Conservation (phyloP, 129 eudicot species). For the Logfia minima region DNA sequence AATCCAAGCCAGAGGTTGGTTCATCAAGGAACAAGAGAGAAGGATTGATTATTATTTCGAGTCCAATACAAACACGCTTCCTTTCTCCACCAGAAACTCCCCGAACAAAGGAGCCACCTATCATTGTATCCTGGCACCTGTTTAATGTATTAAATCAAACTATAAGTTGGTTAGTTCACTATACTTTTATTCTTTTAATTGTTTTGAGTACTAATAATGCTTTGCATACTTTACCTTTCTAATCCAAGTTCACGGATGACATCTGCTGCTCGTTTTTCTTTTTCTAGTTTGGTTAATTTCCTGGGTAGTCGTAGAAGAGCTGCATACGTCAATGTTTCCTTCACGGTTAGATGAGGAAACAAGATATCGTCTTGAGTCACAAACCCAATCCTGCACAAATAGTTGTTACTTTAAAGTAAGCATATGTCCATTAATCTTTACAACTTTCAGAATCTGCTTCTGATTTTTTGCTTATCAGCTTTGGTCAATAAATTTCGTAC, state of each 20-base stretch:
- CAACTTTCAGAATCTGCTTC: not conserved
- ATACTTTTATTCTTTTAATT: too few relatives aligned
- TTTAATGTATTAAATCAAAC: constrained; percentile 13
- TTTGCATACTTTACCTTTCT: constrained; percentile 22
- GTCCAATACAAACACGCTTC: constrained; percentile 53
- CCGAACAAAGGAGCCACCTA: constrained; percentile 42
- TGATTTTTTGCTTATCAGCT: too few relatives aligned
- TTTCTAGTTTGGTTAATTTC: constrained; percentile 36
- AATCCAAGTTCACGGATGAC: constrained; percentile 47
- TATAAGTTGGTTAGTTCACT: not conserved
- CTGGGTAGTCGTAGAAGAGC: constrained; percentile 46
- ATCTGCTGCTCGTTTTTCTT: constrained; percentile 38
- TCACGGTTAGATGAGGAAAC: constrained; percentile 53
- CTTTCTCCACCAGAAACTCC: constrained; percentile 67
- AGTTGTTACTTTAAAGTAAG: not conserved
- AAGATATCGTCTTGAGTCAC: constrained; percentile 61
- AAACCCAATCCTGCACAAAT: constrained; percentile 40
- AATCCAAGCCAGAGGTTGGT: constrained; percentile 52
- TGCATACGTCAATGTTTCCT: constrained; percentile 46
- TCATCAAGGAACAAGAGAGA: constrained; percentile 43
- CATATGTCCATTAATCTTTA: not conserved
- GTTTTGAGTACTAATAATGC: not conserved
- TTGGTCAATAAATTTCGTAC: too few relatives aligned
- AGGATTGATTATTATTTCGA: constrained; percentile 53
- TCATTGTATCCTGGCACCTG: constrained; percentile 45